phyloP scores from a whole-genome alignment of 2,329 filamentous ascomycete genomes.

The Calonectria pseudoreteaudii region DNA sequence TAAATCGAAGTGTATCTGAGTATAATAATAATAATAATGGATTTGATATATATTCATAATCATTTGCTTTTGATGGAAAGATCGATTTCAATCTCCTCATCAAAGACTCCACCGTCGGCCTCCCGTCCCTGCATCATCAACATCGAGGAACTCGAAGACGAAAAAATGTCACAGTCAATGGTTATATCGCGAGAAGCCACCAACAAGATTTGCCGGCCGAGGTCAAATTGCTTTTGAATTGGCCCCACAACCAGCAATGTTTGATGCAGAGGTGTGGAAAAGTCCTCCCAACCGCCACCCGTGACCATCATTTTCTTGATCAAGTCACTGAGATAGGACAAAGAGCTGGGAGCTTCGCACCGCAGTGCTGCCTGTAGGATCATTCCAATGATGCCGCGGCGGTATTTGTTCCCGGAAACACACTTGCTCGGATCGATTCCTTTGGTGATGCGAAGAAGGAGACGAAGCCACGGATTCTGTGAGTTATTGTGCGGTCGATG shows the following conservation, averaged over 20 bases:
- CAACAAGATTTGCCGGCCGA: background rate
- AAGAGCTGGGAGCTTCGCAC: background rate
- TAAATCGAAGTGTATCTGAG: no score
- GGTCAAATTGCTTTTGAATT: background rate
- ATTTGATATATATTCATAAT: background rate
- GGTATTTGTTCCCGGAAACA: background rate
- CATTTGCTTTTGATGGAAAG: no score
- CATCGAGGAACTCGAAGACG: background rate
- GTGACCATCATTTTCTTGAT: background rate
- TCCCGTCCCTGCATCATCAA: background rate
- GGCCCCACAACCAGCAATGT: background rate
- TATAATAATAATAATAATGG: no score
- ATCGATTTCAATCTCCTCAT: background rate
- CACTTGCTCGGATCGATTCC: background rate
- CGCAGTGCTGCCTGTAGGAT: background rate
- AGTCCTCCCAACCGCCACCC: background rate
- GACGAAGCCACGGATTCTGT: background rate
- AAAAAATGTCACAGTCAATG: background rate
- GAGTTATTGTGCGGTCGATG: background rate
- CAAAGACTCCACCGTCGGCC: background rate
- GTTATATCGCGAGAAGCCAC: background rate
- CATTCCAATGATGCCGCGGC: background rate
- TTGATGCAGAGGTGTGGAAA: background rate
- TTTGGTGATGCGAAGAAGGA: background rate
- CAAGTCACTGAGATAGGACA: background rate